Percentiles rank a stretch among this genome's conserved stretches.
phyloP scores from a whole-genome alignment of 2,329 filamentous ascomycete species.

The Fusarium cicatricum region DNA sequence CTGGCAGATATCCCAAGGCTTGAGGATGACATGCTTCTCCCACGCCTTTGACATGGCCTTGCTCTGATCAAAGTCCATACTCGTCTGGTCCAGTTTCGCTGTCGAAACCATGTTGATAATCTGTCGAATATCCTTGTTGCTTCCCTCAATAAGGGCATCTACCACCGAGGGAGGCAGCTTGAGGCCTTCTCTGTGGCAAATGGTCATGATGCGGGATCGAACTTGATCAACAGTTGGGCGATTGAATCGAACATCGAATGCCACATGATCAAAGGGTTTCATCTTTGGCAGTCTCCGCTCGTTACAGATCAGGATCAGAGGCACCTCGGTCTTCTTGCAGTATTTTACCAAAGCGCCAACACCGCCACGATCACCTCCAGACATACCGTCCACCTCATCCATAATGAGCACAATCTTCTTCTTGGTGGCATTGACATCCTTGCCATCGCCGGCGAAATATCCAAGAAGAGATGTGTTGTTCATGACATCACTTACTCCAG shows the following conservation, averaged over 20 bases:
- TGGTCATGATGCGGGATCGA: conserved; percentile 90
- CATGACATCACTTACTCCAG: conserved; percentile 85
- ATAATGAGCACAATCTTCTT: conserved; percentile 97
- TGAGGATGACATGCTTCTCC: conserved; percentile 97
- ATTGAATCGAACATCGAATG: conserved; percentile 86
- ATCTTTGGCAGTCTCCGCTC: conserved; percentile 93
- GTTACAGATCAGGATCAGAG: conserved; percentile 97
- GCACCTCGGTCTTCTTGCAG: conserved; percentile 93
- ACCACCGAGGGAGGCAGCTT: conserved; percentile 85
- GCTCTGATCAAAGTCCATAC: conserved; percentile 83
- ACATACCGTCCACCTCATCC: conserved; percentile 99
- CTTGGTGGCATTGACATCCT: conserved; percentile 80
- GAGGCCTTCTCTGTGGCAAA: conserved; percentile 89
- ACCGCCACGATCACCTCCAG: conserved; percentile 92
- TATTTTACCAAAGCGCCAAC: conserved; percentile 93
- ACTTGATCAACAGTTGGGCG: conserved; percentile 92
- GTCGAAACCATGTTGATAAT: conserved; percentile 99
- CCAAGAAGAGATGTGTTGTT: conserved; percentile 93
- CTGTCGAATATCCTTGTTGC: conserved; percentile 93
- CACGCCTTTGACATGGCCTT: conserved; percentile 97
- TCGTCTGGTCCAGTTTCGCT: conserved; percentile 83
- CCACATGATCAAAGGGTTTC: conserved; percentile 93
- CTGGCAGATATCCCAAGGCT: conserved; percentile 97
- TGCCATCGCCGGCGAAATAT: conserved; percentile 86
- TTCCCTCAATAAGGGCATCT: conserved; percentile 94